phyloP scores from a whole-genome alignment of 2,329 filamentous ascomycete species.

The Trichoderma polysporum region DNA sequence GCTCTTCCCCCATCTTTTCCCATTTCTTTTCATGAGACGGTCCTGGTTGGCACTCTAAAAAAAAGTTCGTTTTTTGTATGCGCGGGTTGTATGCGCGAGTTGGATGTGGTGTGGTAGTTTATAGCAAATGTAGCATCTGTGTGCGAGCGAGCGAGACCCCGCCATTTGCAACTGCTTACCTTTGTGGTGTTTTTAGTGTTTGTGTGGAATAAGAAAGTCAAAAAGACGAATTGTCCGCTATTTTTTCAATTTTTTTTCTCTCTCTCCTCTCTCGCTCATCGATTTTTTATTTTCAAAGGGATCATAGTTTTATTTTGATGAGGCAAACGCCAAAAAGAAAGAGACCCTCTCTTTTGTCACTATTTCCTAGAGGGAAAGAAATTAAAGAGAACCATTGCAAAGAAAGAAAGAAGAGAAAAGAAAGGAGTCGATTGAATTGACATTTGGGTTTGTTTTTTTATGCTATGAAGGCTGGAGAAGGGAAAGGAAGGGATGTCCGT shows the following conservation, averaged over 20 bases:
- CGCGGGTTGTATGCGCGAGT: conserved; percentile 33
- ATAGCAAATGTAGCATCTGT: conserved; percentile 11
- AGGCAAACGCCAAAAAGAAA: background rate
- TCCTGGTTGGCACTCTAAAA: conserved; percentile 15
- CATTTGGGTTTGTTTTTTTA: background rate
- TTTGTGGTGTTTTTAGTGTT: conserved; percentile 1
- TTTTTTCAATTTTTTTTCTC: background rate
- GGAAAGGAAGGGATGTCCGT: background rate
- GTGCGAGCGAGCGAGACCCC: conserved; percentile 7
- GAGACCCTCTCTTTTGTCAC: background rate
- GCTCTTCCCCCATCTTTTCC: background rate
- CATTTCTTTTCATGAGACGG: background rate
- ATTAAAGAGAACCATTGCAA: background rate
- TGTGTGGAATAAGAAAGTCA: conserved; percentile 7
- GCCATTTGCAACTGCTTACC: conserved; percentile 15
- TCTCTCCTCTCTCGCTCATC: background rate
- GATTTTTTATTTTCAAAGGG: background rate
- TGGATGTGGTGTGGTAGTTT: conserved; percentile 25
- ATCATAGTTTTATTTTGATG: background rate
- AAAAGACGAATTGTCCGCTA: background rate
- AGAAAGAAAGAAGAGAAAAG: background rate
- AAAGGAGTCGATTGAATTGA: background rate
- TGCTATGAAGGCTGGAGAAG: background rate
- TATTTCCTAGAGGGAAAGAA: background rate
- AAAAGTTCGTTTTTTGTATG: conserved; percentile 29